These are phyloP conservation scores for Pisolithus marmoratus DNA, from an alignment of 768 basidiomycete species.

Conservation along the genomic window DNA sequence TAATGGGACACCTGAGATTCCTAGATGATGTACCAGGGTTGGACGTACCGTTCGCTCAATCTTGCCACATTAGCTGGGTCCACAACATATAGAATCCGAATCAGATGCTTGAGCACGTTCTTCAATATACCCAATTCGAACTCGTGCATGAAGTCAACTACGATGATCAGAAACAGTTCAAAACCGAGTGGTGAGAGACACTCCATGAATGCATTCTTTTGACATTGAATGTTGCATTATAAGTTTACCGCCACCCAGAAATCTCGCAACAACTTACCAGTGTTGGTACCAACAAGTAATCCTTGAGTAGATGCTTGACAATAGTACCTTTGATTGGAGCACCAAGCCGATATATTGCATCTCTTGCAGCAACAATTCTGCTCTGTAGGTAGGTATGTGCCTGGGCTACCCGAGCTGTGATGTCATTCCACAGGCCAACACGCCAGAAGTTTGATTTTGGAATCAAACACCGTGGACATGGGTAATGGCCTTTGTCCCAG, in stretches of 20 bases:
- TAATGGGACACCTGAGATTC: not conserved
- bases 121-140: conserved; percentile 38
- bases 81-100: conserved; percentile 24
- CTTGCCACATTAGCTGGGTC: not conserved
- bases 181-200: conserved; percentile 13
- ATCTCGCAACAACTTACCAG: not conserved
- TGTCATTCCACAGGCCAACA: conserved; percentile 14
- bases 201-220: conserved; percentile 30
- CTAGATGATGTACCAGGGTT: not conserved
- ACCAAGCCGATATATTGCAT: conserved; percentile 4
- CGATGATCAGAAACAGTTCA: conserved; percentile 22
- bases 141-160: conserved; percentile 37
- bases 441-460: conserved; percentile 8
- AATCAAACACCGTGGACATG: conserved; percentile 23
- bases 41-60: not conserved
- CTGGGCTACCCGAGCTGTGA: not conserved
- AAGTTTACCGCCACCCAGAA: not conserved
- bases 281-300: conserved; percentile 6
- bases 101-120: conserved; percentile 28
- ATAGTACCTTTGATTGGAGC: conserved; percentile 2
- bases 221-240: not conserved
- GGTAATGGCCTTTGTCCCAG: conserved; percentile 18
- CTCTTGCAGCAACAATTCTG: not conserved
- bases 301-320: conserved; percentile 3
- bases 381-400: conserved; percentile 1